Evolutionary conservation across 441 rosid species (phyloP), one percentile per base, ranked within the genome.

Genomic region (Brassica hybrid): DNA sequence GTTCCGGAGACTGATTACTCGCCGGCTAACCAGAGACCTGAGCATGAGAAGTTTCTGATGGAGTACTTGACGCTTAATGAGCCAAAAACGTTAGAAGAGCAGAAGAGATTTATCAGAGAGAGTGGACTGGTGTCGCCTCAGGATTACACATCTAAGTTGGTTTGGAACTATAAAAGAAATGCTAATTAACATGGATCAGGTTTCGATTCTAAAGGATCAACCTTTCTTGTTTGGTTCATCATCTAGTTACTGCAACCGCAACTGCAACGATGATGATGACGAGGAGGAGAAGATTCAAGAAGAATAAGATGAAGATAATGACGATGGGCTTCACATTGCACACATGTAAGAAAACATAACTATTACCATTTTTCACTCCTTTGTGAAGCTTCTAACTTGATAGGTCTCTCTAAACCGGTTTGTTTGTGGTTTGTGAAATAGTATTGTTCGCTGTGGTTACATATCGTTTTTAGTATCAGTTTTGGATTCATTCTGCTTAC

Each of bases 161-260:
- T 95, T 45, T 95, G 98, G 99, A 93, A 91, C 88, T 95, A 93
- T 80, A 95, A 93, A 77, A 83, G 96, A 83, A 95, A 93, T 56
- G 87, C 89, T 13, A 30, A 84, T 90, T 57, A 81, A 65, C 2
- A 86, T 88, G 84, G 94, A 89, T 80, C 94, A 86, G 80, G 83
- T 85, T 72, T 87, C 92, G 60, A 79, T 88, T 75, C 38, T 84
- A 48, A 85, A 76, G 69, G 84, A 84, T 70, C 81, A 79, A 65
- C 86, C 79, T 41, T 76, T 79, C 72, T 76, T 84, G 56, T 75
- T 84, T 77, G 80, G 76, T 67, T 73, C 80, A 27, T 73, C 80
- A n/a, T 71, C 88, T 41, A 79, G 79, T 78, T 43, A 67, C 34
- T 85, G 75, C 62, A 79, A 75, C 73, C 67, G 61, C 8, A 27